Evolutionary conservation across 2,329 filamentous ascomycete genomes (phyloP), one percentile per base, ranked within the genome.

Genomic region (Atkinsonella hypoxylon): DNA sequence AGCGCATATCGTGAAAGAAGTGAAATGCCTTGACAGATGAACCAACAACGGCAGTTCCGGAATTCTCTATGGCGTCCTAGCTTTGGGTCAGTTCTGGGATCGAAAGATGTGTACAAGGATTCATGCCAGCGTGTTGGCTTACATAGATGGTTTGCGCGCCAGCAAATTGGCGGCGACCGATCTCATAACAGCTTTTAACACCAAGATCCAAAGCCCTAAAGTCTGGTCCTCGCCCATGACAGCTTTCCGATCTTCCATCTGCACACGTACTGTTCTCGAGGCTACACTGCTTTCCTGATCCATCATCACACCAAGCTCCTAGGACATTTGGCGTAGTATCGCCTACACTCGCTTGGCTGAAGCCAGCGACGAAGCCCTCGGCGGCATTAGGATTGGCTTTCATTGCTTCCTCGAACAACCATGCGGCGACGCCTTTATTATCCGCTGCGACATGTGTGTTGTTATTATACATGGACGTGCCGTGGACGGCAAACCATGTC

Each of bases 391-490:
- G 61, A 17, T 79, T 73, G n/a, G 65, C 67, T 2, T 69, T 64
- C 46, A 85, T 74, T 48, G 78, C 82, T 56, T 85, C 78, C 64
- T 97, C 91, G 49, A 96, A 83, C 12, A 95, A 71, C 62, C 85
- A 85, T 0, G 90, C 87, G 2, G 91, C 90, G 7, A 95, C 88
- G 12, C 91, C 91, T 69, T 97, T 97, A 71, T 97, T 97, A 66
- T 97, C 91, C n/a, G 88, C 91, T 2, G 89, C 83, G 47, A 93
- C 80, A 13, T 95, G 75, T 0, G 89, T 96, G 67, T 95, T 95
- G 69, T 96, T 96, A 50, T 87, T 85, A 22, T 90, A 80, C 67
- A 96, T 79, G 0, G 89, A 95, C 0, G 91, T 97, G 45, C 90
- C 90, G 64, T 97, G 91, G 0, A 90, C 87, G 2, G 91, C 81